Base-by-base conservation (phyloP, 2,329 filamentous ascomycete species). In the Colletotrichum agaves region DNA sequence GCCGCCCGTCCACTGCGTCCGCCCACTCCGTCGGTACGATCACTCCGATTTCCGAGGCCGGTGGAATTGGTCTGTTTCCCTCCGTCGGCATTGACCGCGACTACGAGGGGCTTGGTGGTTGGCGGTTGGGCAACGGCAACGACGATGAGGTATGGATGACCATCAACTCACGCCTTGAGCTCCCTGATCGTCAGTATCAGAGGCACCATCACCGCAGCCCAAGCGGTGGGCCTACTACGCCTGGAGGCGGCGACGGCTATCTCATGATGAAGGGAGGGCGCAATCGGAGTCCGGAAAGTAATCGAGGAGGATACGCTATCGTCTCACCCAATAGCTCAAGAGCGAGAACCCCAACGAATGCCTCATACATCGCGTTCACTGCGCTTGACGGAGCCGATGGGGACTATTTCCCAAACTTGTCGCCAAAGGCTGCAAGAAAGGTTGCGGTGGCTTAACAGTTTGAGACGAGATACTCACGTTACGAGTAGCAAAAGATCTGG, bases 81-180 rank as follows among this genome's bases (percentile, higher is more conserved):
- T 84, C 81, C 67, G 75, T 85, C 37, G 85, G 85, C 0, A 76
- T 85, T 3, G 82, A 85, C 60, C 78, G 87, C 33, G 87, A 89
- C 72, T 89, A 84, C 70, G 87, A 89, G 71, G 87, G 87, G 7
- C 76, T 89, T 2, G 87, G 87, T 17, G 87, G 87, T 3, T 89
- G 87, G 86, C 78, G 86, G 53, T 70, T 87, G 15, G 75, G 77
- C 12, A 73, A 74, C 37, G 80, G 84, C 61, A 83, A 86, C 31
- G 78, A 79, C 13, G 78, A 80, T 37, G 75, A 72, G 4, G 72
- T 80, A 35, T 87, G 85, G 85, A 82, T 81, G 17, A 82, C 81
- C 49, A 85, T 87, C 69, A 86, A 86, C 71, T 85, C 84, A 1
- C 77, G 84, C 11, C 77, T 86, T 7, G 83, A 86, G 69, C 74